Evolutionary conservation across 2,329 filamentous ascomycete genomes (phyloP).

Genomic region (Diaporthe ilicicola): DNA sequence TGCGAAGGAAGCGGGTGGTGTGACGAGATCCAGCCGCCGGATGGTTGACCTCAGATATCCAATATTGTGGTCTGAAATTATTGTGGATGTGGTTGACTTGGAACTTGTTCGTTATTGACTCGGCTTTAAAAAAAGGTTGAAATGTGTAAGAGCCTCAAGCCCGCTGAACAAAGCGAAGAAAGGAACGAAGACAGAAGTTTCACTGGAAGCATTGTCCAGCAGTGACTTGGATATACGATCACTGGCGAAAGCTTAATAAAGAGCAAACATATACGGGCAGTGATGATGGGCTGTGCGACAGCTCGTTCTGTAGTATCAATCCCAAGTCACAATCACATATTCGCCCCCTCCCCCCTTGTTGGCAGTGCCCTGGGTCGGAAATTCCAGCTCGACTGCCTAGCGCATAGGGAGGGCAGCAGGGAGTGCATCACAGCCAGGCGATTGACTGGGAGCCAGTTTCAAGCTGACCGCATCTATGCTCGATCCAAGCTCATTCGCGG

Average conservation of each 20-base stretch:
- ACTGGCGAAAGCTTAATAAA: conserved; percentile 24
- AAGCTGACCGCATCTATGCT: neutral
- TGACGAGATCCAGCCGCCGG: conserved; percentile 3
- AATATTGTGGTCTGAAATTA: neutral
- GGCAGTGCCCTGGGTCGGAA: neutral
- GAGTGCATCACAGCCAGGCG: conserved; percentile 5
- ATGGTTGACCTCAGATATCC: neutral
- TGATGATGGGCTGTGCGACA: neutral
- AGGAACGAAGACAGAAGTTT: neutral
- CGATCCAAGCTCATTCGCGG: neutral
- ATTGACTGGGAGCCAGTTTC: neutral
- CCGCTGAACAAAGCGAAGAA: conserved; percentile 4
- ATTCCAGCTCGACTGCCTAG: neutral
- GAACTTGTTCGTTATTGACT: neutral
- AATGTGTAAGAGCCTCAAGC: conserved; percentile 27
- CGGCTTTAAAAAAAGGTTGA: neutral
- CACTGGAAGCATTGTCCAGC: neutral
- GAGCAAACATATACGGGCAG: neutral
- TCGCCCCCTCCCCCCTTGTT: neutral
- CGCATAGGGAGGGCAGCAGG: conserved; percentile 5
- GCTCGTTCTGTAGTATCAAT: neutral
- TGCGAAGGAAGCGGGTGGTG: neutral
- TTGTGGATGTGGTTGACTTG: neutral
- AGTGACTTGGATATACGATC: neutral
- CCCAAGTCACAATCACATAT: neutral